Percentiles rank a stretch among this genome's conserved stretches.
These are phyloP conservation scores for Spathaspora sp. DNA, from an alignment of 805 yeast species.

Conservation along the genomic window DNA sequence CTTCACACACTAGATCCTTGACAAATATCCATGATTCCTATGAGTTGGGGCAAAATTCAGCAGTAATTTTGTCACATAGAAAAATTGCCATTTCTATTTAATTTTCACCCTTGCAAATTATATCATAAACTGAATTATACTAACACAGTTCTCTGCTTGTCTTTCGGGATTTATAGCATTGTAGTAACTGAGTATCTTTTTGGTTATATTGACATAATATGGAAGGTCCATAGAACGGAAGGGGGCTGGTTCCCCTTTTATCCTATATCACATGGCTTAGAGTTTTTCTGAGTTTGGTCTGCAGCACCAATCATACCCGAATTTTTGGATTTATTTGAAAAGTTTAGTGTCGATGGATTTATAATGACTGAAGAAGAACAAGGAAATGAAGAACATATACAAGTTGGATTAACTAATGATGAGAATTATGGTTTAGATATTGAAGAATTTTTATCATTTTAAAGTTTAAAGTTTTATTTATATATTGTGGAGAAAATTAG, in stretches of 20 bases:
- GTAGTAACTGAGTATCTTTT: constrained; percentile 24
- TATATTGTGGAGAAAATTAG: neutral
- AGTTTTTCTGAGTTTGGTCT: constrained; percentile 22
- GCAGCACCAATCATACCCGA: constrained; percentile 39
- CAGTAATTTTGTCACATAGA: constrained; percentile 33
- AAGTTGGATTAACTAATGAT: constrained; percentile 6
- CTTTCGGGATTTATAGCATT: constrained; percentile 24
- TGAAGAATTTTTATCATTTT: constrained; percentile 30
- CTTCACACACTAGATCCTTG: neutral
- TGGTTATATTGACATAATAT: neutral
- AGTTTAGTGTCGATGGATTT: constrained; percentile 3
- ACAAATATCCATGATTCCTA: constrained; percentile 18
- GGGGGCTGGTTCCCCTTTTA: neutral
- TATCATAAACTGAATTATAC: neutral
- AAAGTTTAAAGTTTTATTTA: neutral
- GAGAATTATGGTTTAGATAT: constrained; percentile 19
- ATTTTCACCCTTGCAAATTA: neutral
- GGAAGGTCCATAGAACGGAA: neutral
- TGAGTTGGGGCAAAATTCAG: constrained; percentile 47
- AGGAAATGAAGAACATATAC: neutral
- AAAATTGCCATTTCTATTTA: neutral
- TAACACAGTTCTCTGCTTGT: constrained; percentile 31
- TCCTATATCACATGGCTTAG: neutral
- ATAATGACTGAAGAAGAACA: neutral
- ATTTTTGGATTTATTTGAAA: constrained; percentile 17